Conservation (phyloP, 1,139 yeast genomes). For the Neolecta irregularis region DNA sequence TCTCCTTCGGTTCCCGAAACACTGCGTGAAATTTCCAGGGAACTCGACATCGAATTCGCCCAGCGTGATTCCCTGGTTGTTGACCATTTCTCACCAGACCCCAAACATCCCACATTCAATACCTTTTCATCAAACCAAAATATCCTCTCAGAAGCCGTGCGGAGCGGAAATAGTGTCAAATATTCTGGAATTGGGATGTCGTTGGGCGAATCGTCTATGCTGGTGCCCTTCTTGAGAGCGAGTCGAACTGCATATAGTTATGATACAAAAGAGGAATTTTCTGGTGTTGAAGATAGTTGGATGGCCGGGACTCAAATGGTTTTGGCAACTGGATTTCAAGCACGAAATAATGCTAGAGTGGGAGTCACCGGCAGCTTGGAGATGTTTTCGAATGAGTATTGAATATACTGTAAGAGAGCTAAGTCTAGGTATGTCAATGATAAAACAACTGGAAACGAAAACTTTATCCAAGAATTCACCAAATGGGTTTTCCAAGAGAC, state of each 20-base stretch:
- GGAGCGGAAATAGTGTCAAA: slow-evolving; percentile 17
- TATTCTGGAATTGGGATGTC: slow-evolving; percentile 40
- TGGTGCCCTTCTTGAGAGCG: slow-evolving; percentile 59
- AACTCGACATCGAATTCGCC: slow-evolving; percentile 71
- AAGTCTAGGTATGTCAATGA: slow-evolving; percentile 9
- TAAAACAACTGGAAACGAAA: slow-evolving; percentile 19
- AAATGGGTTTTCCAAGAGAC: slow-evolving; percentile 66
- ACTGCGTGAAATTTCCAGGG: slow-evolving; percentile 50
- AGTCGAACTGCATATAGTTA: slow-evolving; percentile 53
- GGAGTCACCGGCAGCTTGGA: slow-evolving; percentile 62
- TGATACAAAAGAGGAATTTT: slow-evolving; percentile 30
- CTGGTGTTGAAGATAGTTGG: slow-evolving; percentile 37
- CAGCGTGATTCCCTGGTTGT: slow-evolving; percentile 53
- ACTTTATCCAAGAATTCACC: slow-evolving; percentile 36
- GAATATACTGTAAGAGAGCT: slow-evolving; percentile 3
- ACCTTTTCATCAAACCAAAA: slow-evolving; percentile 10
- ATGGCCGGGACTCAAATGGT: slow-evolving; percentile 69
- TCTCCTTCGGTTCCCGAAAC: slow-evolving; percentile 47
- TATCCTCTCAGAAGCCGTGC: slow-evolving; percentile 11
- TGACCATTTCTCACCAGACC: slow-evolving; percentile 45
- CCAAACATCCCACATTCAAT: slow-evolving; percentile 8
- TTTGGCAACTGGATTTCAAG: slow-evolving; percentile 70
- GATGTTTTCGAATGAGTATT: slow-evolving; percentile 30
- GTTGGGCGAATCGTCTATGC: slow-evolving; percentile 42
- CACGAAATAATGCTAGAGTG: slow-evolving; percentile 60